Evolutionary conservation across 345 rosid species (phyloP).

Genomic region (Moricandia arvensis): DNA sequence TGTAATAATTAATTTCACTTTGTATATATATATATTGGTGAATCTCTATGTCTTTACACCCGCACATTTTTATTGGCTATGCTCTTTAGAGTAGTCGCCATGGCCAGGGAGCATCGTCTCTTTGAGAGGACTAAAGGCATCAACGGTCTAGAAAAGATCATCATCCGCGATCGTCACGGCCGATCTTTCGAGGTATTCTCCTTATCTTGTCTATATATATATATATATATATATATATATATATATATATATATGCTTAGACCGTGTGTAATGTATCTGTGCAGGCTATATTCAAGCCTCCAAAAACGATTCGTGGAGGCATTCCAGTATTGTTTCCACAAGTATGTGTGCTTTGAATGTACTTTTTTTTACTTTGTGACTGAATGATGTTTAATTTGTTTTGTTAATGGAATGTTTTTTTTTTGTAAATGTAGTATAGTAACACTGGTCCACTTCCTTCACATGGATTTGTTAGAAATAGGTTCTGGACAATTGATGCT

Average conservation of each 20-base stretch:
- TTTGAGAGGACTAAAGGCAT: slow-evolving; percentile 59
- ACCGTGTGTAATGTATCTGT: slow-evolving; percentile 18
- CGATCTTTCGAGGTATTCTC: slow-evolving; percentile 66
- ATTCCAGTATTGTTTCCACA: slow-evolving; percentile 91
- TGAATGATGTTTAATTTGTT: slow-evolving; percentile 2
- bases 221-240: too few relatives aligned
- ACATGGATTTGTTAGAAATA: slow-evolving; percentile 86
- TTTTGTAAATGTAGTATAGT: slow-evolving; percentile 51
- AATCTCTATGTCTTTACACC: too few relatives aligned
- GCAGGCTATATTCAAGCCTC: slow-evolving; percentile 66
- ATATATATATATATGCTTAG: too few relatives aligned
- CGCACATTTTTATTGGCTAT: slow-evolving; percentile 7
- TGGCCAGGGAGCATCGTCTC: slow-evolving; percentile 21
- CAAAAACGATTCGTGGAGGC: slow-evolving; percentile 86
- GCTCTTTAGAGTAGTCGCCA: slow-evolving; percentile 12
- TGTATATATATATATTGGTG: too few relatives aligned
- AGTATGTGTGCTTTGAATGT: slow-evolving; percentile 43
- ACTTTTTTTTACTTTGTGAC: neutral
- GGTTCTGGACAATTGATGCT: slow-evolving; percentile 65
- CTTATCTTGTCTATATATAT: neutral
- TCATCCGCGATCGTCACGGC: slow-evolving; percentile 56
- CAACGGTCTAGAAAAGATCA: slow-evolving; percentile 73
- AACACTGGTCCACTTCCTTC: slow-evolving; percentile 67
- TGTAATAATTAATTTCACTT: too few relatives aligned
- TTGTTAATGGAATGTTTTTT: slow-evolving; percentile 20